These are phyloP conservation scores for Elsinoe ampelina DNA, from an alignment of 2,329 filamentous ascomycete species.

Conservation along the genomic window DNA sequence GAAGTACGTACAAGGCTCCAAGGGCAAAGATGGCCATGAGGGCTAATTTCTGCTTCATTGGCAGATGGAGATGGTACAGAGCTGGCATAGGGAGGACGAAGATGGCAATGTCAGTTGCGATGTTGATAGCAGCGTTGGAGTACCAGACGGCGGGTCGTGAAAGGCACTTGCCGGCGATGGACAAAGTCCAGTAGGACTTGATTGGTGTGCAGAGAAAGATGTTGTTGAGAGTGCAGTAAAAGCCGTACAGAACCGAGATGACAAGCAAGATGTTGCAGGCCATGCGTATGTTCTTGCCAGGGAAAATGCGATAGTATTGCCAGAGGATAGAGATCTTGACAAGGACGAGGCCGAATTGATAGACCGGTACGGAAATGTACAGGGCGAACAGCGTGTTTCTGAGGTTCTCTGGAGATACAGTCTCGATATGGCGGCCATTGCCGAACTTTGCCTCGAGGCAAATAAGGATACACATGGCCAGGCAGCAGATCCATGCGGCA, in stretches of 20 bases:
- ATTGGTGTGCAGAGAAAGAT: slow-evolving; percentile 13
- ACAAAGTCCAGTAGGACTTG: neutral
- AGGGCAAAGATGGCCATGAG: slow-evolving; percentile 6
- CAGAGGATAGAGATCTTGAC: neutral
- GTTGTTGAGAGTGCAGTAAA: slow-evolving; percentile 20
- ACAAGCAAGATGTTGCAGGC: neutral
- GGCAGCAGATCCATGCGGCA: neutral
- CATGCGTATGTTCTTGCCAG: neutral
- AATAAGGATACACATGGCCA: neutral
- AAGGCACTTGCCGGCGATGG: neutral
- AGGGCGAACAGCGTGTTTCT: neutral
- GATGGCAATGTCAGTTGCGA: neutral
- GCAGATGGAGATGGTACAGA: neutral
- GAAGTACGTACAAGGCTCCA: neutral
- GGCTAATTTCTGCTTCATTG: neutral
- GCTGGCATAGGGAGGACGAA: neutral
- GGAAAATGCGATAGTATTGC: neutral
- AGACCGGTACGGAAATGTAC: neutral
- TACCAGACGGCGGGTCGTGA: neutral
- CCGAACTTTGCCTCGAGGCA: neutral
- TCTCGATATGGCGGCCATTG: neutral
- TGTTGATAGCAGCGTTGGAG: neutral
- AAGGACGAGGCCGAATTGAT: neutral
- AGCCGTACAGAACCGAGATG: slow-evolving; percentile 37
- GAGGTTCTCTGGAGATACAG: neutral